Percentiles rank a stretch among this genome's conserved stretches.
Conservation (phyloP, 208 protist species). For the Leishmania braziliensis region DNA sequence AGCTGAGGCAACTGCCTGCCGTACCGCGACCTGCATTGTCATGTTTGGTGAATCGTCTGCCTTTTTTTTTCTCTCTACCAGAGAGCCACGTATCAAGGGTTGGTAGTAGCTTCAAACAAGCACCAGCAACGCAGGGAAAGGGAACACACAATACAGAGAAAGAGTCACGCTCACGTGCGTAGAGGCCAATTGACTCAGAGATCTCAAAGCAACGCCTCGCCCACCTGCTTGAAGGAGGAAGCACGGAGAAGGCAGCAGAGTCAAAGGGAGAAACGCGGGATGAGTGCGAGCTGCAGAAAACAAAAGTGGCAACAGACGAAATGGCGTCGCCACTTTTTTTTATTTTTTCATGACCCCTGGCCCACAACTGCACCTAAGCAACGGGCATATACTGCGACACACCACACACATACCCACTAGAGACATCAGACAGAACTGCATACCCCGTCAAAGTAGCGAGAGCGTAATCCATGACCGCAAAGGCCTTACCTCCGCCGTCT, state of each 20-base stretch:
- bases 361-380: background rate
- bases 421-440: background rate
- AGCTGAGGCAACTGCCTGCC: background rate
- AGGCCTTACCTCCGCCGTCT: background rate
- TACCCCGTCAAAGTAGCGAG: background rate
- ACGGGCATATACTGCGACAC: background rate
- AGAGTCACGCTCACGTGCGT: background rate
- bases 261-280: background rate
- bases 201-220: slow-evolving; percentile 6
- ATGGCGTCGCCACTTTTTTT: background rate
- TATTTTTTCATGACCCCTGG: background rate
- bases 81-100: background rate
- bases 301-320: background rate
- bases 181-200: background rate
- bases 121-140: slow-evolving; percentile 9
- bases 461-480: background rate
- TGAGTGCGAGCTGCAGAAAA: background rate
- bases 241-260: background rate
- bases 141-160: background rate
- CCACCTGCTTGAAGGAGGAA: background rate
- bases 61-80: background rate
- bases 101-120: background rate
- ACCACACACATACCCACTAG: background rate
- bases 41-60: background rate
- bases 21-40: background rate